phyloP scores from a whole-genome alignment of 768 basidiomycete genomes.

The Amanita brunnescens region DNA sequence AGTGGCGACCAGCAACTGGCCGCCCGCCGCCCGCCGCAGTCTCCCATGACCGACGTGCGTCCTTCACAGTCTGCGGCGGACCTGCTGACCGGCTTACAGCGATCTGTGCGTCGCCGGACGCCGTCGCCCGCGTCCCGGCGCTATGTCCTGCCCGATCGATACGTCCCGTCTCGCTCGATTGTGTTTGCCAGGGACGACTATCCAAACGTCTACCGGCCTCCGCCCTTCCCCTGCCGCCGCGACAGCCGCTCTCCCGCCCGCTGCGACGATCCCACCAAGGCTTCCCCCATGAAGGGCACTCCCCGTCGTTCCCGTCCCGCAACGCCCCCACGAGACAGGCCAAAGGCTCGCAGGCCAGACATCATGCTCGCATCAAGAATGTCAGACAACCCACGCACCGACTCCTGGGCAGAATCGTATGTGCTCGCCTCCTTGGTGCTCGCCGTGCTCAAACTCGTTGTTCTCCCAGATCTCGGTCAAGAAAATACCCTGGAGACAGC shows the following conservation, averaged over 20 bases:
- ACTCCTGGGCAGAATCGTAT: slow-evolving; percentile 3
- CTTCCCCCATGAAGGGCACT: background rate
- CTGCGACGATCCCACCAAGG: background rate
- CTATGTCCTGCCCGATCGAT: slow-evolving; percentile 40
- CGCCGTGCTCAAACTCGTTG: background rate
- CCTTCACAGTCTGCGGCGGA: too few relatives aligned
- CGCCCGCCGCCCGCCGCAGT: too few relatives aligned
- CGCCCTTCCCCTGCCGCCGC: slow-evolving; percentile 21
- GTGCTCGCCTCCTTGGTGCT: background rate
- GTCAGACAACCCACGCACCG: background rate
- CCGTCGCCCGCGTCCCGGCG: slow-evolving; percentile 43
- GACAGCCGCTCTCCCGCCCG: slow-evolving; percentile 45
- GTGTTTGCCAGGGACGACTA: slow-evolving; percentile 16
- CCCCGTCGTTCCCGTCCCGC: background rate
- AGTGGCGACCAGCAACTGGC: too few relatives aligned
- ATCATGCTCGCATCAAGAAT: slow-evolving; percentile 3
- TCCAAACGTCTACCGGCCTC: slow-evolving; percentile 34
- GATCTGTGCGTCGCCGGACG: slow-evolving; percentile 31
- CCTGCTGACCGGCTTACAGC: too few relatives aligned
- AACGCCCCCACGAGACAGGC: background rate
- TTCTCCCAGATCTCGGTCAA: background rate
- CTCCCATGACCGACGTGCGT: too few relatives aligned
- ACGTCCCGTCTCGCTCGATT: slow-evolving; percentile 31
- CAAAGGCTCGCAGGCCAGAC: background rate
- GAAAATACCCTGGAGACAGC: slow-evolving; percentile 30